Conservation (phyloP, 192 early-diverging fungal species). For the Linnemannia schmuckeri region DNA sequence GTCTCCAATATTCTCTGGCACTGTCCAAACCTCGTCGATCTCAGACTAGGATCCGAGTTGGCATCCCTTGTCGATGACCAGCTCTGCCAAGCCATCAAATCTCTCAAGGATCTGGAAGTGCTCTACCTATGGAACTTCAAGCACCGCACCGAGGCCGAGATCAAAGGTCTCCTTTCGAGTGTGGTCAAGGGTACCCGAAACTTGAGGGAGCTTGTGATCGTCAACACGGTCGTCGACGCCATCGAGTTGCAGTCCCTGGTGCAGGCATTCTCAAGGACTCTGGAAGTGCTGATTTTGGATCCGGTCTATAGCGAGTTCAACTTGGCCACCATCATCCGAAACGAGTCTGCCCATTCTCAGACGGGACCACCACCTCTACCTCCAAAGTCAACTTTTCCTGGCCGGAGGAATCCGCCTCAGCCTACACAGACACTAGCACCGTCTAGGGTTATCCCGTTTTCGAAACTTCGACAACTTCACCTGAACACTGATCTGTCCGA, state of each 20-base stretch:
- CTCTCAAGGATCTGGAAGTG: background rate
- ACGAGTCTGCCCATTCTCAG: background rate
- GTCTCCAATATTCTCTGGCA: background rate
- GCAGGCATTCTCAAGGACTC: background rate
- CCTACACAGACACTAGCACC: background rate
- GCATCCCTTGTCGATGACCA: background rate
- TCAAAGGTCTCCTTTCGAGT: background rate
- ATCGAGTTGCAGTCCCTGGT: background rate
- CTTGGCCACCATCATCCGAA: background rate
- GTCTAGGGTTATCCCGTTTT: background rate
- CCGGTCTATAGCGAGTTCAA: background rate
- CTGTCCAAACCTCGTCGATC: background rate
- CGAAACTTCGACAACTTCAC: background rate
- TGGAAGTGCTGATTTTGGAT: background rate
- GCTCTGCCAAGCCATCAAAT: background rate
- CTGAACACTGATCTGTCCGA: background rate
- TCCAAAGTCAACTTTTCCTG: background rate
- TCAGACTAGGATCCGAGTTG: background rate
- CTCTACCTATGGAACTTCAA: background rate
- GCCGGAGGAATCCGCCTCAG: background rate
- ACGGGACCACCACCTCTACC: background rate
- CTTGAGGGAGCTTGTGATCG: background rate
- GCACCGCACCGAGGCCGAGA: background rate
- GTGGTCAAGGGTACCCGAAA: background rate
- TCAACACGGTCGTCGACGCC: background rate